Evolutionary conservation across 345 rosid genomes (phyloP).

Genomic region (Brassica nigra): DNA sequence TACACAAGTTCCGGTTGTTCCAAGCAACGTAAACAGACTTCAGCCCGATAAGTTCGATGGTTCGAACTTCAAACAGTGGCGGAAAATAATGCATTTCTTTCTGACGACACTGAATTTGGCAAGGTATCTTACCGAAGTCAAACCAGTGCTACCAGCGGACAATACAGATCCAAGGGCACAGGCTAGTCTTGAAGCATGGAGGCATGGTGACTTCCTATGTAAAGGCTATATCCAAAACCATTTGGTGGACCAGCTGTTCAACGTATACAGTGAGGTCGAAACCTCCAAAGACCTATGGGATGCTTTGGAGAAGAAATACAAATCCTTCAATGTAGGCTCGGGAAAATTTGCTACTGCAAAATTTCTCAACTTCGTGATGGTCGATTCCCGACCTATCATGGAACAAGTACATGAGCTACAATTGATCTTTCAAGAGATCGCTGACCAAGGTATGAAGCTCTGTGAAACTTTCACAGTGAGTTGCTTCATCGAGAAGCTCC

Average conservation of each 20-base stretch:
- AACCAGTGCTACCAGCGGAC: neutral
- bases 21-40: neutral
- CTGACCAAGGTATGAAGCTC: neutral
- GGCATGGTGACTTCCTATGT: neutral
- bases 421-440: neutral
- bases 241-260: neutral
- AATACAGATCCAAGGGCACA: neutral
- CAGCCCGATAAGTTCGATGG: neutral
- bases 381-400: neutral
- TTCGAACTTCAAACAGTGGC: neutral
- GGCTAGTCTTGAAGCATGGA: neutral
- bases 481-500: neutral
- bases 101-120: neutral
- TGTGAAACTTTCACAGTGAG: neutral
- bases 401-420: neutral
- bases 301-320: neutral
- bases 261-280: neutral
- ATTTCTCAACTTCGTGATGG: neutral
- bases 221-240: neutral
- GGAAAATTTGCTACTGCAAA: neutral
- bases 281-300: neutral
- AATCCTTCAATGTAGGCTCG: neutral
- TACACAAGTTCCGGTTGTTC: neutral
- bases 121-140: neutral
- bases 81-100: neutral